Evolutionary conservation across 768 basidiomycete species (phyloP).

Genomic region (Lactarius akahatsu): DNA sequence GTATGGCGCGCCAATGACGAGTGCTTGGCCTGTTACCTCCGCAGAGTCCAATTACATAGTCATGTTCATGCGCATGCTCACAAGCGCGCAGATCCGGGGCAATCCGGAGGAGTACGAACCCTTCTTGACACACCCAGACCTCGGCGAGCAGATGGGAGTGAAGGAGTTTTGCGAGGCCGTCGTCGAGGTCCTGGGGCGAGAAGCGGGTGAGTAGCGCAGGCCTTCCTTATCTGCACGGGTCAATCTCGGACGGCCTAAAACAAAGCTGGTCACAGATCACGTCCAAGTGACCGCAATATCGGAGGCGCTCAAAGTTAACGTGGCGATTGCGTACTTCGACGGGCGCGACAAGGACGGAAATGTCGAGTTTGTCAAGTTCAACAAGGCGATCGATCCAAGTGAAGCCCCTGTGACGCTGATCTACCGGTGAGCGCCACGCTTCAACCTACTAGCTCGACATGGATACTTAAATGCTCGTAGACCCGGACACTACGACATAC

Average conservation of each 20-base stretch:
- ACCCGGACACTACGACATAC: conserved; percentile 88
- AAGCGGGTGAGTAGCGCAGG: conserved; percentile 54
- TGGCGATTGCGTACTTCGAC: conserved; percentile 81
- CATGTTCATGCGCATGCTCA: conserved; percentile 76
- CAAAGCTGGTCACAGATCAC: conserved; percentile 53
- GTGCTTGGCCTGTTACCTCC: not conserved
- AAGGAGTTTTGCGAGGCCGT: conserved; percentile 71
- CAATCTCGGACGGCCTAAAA: not conserved
- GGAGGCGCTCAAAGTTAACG: conserved; percentile 58
- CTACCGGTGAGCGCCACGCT: conserved; percentile 57
- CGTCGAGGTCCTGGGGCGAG: conserved; percentile 75
- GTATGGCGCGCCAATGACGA: not conserved
- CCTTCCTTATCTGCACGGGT: not conserved
- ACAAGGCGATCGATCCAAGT: conserved; percentile 45
- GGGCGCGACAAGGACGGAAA: conserved; percentile 48
- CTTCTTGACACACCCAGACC: conserved; percentile 79
- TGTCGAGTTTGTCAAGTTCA: conserved; percentile 69
- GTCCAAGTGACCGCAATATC: conserved; percentile 79
- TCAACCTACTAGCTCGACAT: conserved; percentile 3
- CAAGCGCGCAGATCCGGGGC: conserved; percentile 77
- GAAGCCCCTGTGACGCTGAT: conserved; percentile 62
- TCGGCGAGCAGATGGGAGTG: conserved; percentile 53
- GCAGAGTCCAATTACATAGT: conserved; percentile 72
- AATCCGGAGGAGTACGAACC: conserved; percentile 59
- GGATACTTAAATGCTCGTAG: conserved; percentile 39